Evolutionary conservation across 768 basidiomycete species (phyloP), one percentile per base, ranked within the genome.

Genomic region (Mycena alexandri): DNA sequence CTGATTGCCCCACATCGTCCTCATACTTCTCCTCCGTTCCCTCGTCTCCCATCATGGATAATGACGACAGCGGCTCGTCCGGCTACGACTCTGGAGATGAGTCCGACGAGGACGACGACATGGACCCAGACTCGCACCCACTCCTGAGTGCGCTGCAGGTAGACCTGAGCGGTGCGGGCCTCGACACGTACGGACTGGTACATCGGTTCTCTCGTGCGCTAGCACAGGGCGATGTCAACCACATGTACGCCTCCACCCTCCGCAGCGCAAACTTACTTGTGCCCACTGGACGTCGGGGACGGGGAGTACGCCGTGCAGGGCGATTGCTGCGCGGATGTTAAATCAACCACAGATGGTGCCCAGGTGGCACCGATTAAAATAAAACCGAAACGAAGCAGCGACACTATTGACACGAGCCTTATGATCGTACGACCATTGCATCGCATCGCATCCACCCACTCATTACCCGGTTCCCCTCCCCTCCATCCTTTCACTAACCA

Each of bases 161-260:
- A 44, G 92, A 94, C 76, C 73, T 94, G 63, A 84, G 87, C 19
- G 84, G 86, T 47, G 93, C 91, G 75, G 70, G 63, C 21, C 70
- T 71, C 38, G 93, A 94, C 74, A 92, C 92, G 72, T 85, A 92
- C 69, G 93, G 93, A 38, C 83, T 94, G 10, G 91, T 93, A 52
- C 92, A 88, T 75, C 87, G 89, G 43, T 93, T 92, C 74, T 92
- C 93, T 22, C 86, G 86, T 10, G 86, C 92, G 22, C 85, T 94
- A 14, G 90, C 91, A 63, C 83, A 87, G 70, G 90, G 90, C 71
- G 86, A 87, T 13, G 90, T 94, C 75, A 92, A 93, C 78, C 91
- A 93, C 74, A 90, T 94, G 87, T 94, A 93, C 75, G 91, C 89
- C 63, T 92, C 91, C 48, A 93, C 93, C n/a, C 90, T 88, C 75